A percentile compares a stretch with the other conserved stretches of the same genome.
Evolutionary conservation across 176 grass and related monocot species (phyloP).

Genomic region (Coix lacrymajobi): DNA sequence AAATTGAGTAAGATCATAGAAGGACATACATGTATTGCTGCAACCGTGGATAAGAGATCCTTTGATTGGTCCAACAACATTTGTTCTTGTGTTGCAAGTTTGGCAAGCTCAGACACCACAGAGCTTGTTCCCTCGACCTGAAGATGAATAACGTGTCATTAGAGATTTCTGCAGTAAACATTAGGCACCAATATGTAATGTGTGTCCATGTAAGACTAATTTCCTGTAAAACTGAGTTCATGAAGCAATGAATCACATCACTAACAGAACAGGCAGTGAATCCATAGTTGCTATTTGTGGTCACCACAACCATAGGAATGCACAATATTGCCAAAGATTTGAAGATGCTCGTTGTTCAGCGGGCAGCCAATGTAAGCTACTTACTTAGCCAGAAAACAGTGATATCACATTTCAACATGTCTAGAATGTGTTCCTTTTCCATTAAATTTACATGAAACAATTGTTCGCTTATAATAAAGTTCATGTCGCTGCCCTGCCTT

Average conservation of each 20-base stretch:
- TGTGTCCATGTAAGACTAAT: background rate
- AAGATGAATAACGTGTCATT: background rate
- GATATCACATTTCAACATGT: background rate
- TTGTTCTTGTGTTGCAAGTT: slow-evolving; percentile 70
- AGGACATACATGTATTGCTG: slow-evolving; percentile 80
- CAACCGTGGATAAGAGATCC: slow-evolving; percentile 68
- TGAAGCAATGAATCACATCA: background rate
- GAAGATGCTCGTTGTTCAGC: background rate
- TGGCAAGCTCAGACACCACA: slow-evolving; percentile 58
- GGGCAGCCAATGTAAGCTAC: background rate
- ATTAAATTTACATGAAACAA: background rate
- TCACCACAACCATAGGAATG: background rate
- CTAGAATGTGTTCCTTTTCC: background rate
- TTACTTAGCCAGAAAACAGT: background rate
- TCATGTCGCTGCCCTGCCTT: background rate
- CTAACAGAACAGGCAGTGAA: background rate
- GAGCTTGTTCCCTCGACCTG: slow-evolving; percentile 74
- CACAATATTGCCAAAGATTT: background rate
- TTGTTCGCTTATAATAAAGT: background rate
- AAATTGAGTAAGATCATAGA: background rate
- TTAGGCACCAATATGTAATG: background rate
- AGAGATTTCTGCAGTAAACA: background rate
- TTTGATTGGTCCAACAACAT: slow-evolving; percentile 67
- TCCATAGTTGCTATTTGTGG: background rate
- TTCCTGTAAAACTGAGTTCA: background rate